Evolutionary conservation across 2,329 filamentous ascomycete species (phyloP), one percentile per base, ranked within the genome.

Genomic region (Fusarium sp.): DNA sequence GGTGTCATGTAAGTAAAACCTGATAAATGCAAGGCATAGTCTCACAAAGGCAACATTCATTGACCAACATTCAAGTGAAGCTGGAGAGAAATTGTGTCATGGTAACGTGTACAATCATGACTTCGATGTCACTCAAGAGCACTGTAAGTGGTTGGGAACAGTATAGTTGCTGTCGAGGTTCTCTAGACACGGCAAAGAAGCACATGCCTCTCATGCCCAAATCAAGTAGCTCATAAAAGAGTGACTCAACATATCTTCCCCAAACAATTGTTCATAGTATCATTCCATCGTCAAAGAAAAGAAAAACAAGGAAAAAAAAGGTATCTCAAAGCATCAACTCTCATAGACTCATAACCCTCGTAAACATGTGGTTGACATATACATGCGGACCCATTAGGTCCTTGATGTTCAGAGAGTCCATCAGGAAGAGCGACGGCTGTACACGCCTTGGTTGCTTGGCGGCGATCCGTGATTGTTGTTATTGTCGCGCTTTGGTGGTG

Each of bases 351-450:
- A 61, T 67, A 69, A 43, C 57, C 58, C 60, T 79, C 71, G 69
- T 56, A 58, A 56, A 52, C 62, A 79, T 78, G 71, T 76, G 18
- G 58, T 59, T 72, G 67, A 76, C 69, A 79, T 75, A 73, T 72
- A 71, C 52, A 64, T 20, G 37, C 43, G 41, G 67, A 54, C 67
- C 45, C 39, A 20, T 35, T 37, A 27, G 58, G 24, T n/a, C 59
- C 59, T 14, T 41, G 27, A 50, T 27, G 24, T 33, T 24, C 22
- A 54, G 52, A 43, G 24, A 41, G 33, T 16, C 18, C 48, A 29
- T 52, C 24, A 29, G 18, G 48, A 72, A 27, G 65, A 66, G 43
- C 57, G 57, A 31, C 65, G 54, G 22, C 64, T 61, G 59, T 62
- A 71, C 4, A 71, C 71, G 35, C 69, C 72, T 45, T 68, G 74